Percentiles rank a stretch among this genome's conserved stretches.
phyloP scores from a whole-genome alignment of 23 red algal species.

The Rhodosorus marinus region DNA sequence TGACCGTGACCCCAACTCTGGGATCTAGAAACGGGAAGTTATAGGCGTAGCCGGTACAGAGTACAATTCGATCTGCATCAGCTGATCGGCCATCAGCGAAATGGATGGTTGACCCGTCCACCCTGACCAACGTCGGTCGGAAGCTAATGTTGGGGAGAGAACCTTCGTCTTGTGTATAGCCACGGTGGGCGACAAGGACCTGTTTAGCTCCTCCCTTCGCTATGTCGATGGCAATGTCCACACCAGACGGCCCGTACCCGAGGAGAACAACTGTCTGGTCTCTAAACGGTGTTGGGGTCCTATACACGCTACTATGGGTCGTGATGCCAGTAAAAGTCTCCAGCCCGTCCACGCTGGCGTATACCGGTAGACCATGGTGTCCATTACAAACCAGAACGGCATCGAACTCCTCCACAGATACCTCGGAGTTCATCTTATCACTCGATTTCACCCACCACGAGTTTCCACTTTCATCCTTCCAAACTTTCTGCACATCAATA shows the following conservation, averaged over 20 bases:
- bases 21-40: constrained; percentile 50
- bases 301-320: constrained; percentile 39
- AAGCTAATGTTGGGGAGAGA: not conserved
- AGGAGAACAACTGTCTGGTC: constrained; percentile 52
- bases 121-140: not conserved
- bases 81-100: constrained; percentile 11
- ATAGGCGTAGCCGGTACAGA: constrained; percentile 73
- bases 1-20: not conserved
- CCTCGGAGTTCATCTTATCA: not conserved
- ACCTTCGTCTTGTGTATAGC: no score
- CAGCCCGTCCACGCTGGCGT: constrained; percentile 7
- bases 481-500: not conserved
- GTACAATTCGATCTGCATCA: constrained; percentile 39
- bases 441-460: not conserved
- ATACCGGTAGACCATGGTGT: constrained; percentile 45
- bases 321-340: constrained; percentile 5
- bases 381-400: constrained; percentile 72
- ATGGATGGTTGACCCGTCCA: not conserved
- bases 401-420: constrained; percentile 4
- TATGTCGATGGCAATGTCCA: constrained; percentile 73
- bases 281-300: constrained; percentile 2
- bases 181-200: constrained; percentile 32
- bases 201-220: constrained; percentile 6
- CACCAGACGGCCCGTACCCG: constrained; percentile 50
- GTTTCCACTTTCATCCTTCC: not conserved